Base-by-base conservation (phyloP, 768 basidiomycete species). In the Trametes meyenii region DNA sequence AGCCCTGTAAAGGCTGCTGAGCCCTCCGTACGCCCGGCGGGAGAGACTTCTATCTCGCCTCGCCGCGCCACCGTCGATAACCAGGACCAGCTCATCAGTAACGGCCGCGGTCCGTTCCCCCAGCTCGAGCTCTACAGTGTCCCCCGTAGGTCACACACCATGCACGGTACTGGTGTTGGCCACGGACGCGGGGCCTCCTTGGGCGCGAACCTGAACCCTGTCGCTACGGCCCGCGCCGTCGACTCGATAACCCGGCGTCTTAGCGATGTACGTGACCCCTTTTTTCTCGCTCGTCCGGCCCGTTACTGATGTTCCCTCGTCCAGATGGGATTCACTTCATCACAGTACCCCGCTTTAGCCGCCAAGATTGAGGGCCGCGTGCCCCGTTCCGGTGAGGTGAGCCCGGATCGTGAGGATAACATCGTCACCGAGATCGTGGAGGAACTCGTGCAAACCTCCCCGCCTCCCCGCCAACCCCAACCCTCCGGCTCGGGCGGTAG, bases 281-380 rank as follows among this genome's bases (percentile, higher is more conserved):
- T 43, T 49, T 29, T 52, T 24, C 36, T 52, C 43, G 24, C 23
- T 26, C 56, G 2, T 43, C 24, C 36, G 38, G 51, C 42, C 38
- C 21, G 38, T 36, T 19, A 48, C 55, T 64, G 53, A 55, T 46
- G 23, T 50, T 39, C 42, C n/a, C 35, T 49, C 35, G 21, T 42
- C 2, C 57, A 90, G 89, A 90, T 90, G 89, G 89, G 89, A n/a
- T 89, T 90, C 65, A 85, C 83, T 12, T 79, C 85, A 57, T 75
- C 75, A 49, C 77, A 79, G 17, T 79, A 86, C 71, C 85, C 87
- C 39, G 77, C 79, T 69, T 80, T 90, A 64, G 78, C 76, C 69
- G 72, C 77, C 17, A 79, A 82, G 65, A 64, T 89, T 24, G 60
- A 46, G 44, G 43, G 61, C 11, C 68, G 62, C 36, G 60, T 72